Base-by-base conservation (phyloP, 2,329 filamentous ascomycete genomes). In the Talaromyces marneffei region DNA sequence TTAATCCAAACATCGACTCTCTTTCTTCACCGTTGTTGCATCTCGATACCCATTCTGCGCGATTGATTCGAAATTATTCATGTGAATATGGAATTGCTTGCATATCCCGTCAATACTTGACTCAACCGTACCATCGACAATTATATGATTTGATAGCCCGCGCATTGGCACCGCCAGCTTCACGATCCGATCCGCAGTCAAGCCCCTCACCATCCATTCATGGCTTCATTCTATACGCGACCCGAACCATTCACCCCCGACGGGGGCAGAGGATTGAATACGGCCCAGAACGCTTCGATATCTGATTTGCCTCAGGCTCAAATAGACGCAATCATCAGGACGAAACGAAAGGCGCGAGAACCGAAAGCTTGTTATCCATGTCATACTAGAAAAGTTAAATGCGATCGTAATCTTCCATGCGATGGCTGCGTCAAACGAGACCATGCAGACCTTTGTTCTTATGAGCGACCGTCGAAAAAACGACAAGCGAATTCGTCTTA, bases 381-480 rank as follows among this genome's bases (percentile, higher is more conserved):
- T 61, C 77, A 78, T 65, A 75, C 75, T 57, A 74, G 77, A n/a
- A 78, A 78, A 62, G 78, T 80, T 42, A 80, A 80, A 70, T 80
- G 78, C 66, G 78, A 80, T 66, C 76, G 78, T 42, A 79, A 80
- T 54, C 67, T 80, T 8, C 78, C 78, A 3, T 80, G 78, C 67
- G 78, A 80, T 62, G 78, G 77, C 20, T 80, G 78, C 62, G 77
- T 80, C 52, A 80, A 80, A 66, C 74, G 78, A 65, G 78, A 80
- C 65, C 78, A 80, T 66, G 77, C 77, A 35, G 77, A 80, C 56
- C 73, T 80, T 14, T 80, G 78, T 65, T 79, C 78, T 8, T 80
- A 80, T 64, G 78, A 80, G 69, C 75, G 78, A 4, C 78, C 78
- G 8, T 76, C 76, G 27, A 80, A 80, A 67, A 78, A 78, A 66